phyloP scores from a whole-genome alignment of 257 asterid species.

The Penstemon eatonii region DNA sequence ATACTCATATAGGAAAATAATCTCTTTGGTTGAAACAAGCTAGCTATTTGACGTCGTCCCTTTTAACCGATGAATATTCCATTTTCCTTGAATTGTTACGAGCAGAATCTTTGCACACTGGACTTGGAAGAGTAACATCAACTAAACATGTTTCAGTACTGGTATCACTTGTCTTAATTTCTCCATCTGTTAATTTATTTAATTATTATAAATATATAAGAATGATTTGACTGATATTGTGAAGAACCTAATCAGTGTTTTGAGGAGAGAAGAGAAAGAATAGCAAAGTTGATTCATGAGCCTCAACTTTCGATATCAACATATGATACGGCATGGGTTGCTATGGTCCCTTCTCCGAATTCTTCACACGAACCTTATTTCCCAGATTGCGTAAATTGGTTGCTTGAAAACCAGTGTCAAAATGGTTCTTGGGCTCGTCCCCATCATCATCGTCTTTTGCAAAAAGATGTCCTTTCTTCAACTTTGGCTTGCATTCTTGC shows the following conservation, averaged over 20 bases:
- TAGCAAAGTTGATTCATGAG: conserved; percentile 47
- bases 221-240: conserved; percentile 23
- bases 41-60: background rate
- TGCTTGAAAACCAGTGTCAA: conserved; percentile 64
- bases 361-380: conserved; percentile 61
- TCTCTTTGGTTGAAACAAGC: background rate
- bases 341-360: conserved; percentile 90
- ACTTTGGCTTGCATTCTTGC: conserved; percentile 91
- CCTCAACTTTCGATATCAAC: conserved; percentile 69
- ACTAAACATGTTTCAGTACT: conserved; percentile 26
- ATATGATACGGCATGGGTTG: conserved; percentile 97
- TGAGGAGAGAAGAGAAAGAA: conserved; percentile 57
- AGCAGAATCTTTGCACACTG: conserved; percentile 48
- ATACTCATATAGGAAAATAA: background rate
- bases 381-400: conserved; percentile 71
- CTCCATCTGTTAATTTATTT: background rate
- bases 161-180: conserved; percentile 23
- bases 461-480: conserved; percentile 72
- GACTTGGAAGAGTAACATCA: conserved; percentile 29
- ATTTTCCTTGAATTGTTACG: conserved; percentile 25
- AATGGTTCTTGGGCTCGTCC: conserved; percentile 95
- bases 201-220: conserved; percentile 4
- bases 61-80: background rate
- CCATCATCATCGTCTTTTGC: conserved; percentile 55
- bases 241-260: conserved; percentile 39